Conservation (phyloP, 495 filamentous ascomycete species). For the Podospora bellae-mahoneyi region DNA sequence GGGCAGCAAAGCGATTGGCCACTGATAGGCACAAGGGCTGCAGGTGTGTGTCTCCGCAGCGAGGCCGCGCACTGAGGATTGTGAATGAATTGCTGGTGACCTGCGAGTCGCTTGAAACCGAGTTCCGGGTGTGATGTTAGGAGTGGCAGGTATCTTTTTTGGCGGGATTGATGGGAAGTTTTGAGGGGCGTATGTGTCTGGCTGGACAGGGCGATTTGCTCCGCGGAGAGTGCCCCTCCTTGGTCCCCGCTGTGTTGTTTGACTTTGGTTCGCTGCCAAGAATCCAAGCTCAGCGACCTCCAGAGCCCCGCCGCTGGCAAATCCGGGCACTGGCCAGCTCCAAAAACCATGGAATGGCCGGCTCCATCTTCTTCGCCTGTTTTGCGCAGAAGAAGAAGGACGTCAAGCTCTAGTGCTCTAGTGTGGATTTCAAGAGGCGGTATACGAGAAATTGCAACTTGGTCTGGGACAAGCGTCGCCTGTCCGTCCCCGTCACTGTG, state of each 20-base stretch:
- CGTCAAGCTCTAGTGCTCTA: neutral
- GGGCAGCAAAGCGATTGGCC: slow-evolving; percentile 15
- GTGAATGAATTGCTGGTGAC: neutral
- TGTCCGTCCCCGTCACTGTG: neutral
- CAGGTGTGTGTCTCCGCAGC: neutral
- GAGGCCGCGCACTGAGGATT: neutral
- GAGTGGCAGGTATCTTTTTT: neutral
- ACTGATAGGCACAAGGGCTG: neutral
- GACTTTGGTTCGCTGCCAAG: neutral
- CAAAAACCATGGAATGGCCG: neutral
- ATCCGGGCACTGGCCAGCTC: neutral
- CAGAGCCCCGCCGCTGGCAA: neutral
- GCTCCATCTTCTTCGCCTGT: neutral
- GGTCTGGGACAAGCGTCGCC: neutral
- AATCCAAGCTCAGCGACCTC: neutral
- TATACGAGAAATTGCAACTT: neutral
- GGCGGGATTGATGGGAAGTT: neutral
- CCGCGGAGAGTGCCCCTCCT: slow-evolving; percentile 4
- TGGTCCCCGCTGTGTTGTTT: slow-evolving; percentile 1
- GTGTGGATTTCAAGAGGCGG: neutral
- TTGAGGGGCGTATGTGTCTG: neutral
- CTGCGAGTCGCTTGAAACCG: neutral
- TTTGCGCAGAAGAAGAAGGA: neutral
- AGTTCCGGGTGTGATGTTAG: neutral
- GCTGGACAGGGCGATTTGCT: neutral